A percentile compares a stretch with the other conserved stretches of the same genome.
These are phyloP conservation scores for Berkeleyomyces basicola DNA, from an alignment of 2,329 filamentous ascomycete species.

Conservation along the genomic window DNA sequence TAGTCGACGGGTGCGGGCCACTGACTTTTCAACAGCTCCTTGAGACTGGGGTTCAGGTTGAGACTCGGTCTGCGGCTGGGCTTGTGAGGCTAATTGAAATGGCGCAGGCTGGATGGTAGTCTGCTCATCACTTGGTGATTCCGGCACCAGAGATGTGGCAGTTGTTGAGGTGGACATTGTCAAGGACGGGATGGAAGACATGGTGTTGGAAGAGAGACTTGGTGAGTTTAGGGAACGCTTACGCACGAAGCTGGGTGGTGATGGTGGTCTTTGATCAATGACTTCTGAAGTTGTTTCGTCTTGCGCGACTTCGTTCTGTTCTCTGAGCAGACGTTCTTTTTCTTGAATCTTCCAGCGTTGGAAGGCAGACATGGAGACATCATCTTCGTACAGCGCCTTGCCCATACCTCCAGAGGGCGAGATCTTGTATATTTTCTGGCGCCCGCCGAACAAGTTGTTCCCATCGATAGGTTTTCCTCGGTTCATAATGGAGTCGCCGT, in stretches of 20 bases:
- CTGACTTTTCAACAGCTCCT: conserved; percentile 22
- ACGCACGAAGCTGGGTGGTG: not conserved
- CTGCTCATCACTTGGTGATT: not conserved
- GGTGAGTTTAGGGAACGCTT: not conserved
- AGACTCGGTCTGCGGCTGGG: not conserved
- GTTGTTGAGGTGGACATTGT: conserved; percentile 23
- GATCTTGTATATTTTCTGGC: conserved; percentile 91
- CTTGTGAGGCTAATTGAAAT: not conserved
- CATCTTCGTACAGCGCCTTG: conserved; percentile 67
- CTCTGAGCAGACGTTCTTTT: conserved; percentile 29
- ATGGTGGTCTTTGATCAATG: not conserved
- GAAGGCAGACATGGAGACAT: conserved; percentile 66
- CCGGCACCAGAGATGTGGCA: not conserved
- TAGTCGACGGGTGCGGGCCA: conserved; percentile 49
- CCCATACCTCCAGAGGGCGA: conserved; percentile 40
- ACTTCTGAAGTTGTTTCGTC: not conserved
- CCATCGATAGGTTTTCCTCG: conserved; percentile 70
- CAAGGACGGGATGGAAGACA: conserved; percentile 19
- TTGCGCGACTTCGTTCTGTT: not conserved
- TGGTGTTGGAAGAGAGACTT: not conserved
- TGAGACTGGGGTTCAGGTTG: not conserved
- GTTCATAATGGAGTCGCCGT: conserved; percentile 71
- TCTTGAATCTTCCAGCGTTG: conserved; percentile 54
- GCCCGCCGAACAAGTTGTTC: conserved; percentile 83
- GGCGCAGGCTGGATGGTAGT: not conserved